Evolutionary conservation across 139 green algal species (phyloP).

Genomic region (Chlamydomonas incerta): DNA sequence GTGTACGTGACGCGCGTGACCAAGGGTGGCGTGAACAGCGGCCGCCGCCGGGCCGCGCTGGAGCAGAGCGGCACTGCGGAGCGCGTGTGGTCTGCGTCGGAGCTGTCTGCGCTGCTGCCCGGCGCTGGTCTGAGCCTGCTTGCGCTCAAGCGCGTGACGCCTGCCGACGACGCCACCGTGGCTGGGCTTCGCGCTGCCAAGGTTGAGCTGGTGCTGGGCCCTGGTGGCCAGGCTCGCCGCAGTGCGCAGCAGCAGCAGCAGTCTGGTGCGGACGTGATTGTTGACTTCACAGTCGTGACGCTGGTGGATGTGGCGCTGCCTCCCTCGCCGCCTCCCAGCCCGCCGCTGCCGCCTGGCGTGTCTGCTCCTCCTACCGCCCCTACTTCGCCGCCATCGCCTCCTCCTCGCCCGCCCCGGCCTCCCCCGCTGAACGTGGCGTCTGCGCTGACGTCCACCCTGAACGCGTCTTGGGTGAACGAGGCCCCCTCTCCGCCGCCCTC

Average conservation of each 20-base stretch:
- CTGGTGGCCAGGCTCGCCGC: neutral
- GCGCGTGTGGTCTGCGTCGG: neutral
- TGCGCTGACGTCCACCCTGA: neutral
- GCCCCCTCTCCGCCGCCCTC: neutral
- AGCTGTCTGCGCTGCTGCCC: neutral
- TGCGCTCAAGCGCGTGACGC: neutral
- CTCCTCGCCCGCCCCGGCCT: neutral
- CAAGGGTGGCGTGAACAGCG: neutral
- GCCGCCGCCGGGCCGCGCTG: neutral
- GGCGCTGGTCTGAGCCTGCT: neutral
- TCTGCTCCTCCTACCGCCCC: neutral
- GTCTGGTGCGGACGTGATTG: neutral
- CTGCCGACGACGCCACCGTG: neutral
- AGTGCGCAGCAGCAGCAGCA: neutral
- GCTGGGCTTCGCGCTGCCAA: neutral
- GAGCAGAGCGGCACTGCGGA: neutral
- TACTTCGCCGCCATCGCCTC: neutral
- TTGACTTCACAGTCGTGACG: constrained; percentile 4
- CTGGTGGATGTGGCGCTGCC: constrained; percentile 12
- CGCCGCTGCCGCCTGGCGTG: constrained; percentile 7
- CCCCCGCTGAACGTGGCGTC: neutral
- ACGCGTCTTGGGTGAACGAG: neutral
- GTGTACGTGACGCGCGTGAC: neutral
- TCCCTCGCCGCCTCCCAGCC: constrained; percentile 12
- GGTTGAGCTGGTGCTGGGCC: neutral